Evolutionary conservation across 2,329 filamentous ascomycete species (phyloP), one percentile per base, ranked within the genome.

Genomic region (Westerdykella sp.): DNA sequence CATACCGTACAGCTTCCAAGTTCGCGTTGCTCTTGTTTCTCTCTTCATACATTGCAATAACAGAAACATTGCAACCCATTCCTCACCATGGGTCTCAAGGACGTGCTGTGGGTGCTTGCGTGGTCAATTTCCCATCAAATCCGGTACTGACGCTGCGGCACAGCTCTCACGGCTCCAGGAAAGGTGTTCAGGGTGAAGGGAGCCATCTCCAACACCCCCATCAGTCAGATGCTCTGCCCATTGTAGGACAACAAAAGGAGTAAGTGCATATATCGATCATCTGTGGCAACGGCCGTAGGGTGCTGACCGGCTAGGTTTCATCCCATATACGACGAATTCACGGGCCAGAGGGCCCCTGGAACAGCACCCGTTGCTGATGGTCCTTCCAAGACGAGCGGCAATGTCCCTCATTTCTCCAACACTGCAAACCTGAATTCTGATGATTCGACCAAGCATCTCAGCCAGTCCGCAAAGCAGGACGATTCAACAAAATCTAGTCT

Each of bases 71-170:
- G 32, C 32, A 9, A 35, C 9, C 6, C 32, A 18, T 13, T 22
- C 34, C 32, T 41, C 15, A 48, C 34, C 44, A 73, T 73, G 70
- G 63, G 72, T 44, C 53, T 73, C 43, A 72, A 71, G 64, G 65
- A 61, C 51, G 56, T 72, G 41, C 55, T 73, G 68, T 70, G 51
- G 50, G 67, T 53, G 16, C 14, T 23, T 41, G 12, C 16, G 12
- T 18, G n/a, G 39, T 31, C 34, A 35, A 14, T 15, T 18, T 14
- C 32, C 7, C 7, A 12, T 28, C 7, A 35, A 39, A 5, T 39
- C 13, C 23, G 15, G 18, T 14, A 13, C 3, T 15, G 22, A 42
- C 31, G 23, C 40, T 13, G 40, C 40, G 46, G 36, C 45, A 28
- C 34, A 63, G 56, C 41, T 56, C 56, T 34, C 52, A 57, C 36